Evolutionary conservation across 352 stramenopile genomes (phyloP), one percentile per base, ranked within the genome.

Genomic region (Phytophthora fragariaefolia): DNA sequence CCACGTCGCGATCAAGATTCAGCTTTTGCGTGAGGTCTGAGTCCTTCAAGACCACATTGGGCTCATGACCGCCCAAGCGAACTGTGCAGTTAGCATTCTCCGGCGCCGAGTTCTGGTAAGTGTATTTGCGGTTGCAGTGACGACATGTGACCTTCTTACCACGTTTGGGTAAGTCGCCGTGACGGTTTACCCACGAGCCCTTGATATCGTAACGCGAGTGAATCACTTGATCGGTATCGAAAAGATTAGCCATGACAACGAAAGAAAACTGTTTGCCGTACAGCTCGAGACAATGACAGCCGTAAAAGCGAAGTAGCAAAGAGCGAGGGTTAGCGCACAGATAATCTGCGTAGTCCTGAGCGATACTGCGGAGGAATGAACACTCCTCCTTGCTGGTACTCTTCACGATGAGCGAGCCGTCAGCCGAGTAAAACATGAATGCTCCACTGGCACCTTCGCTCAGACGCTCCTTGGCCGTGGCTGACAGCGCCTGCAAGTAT

Each of bases 181-280:
- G 85, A 24, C 88, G 86, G 51, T 96, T 96, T 9, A 97, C 86
- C 89, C 89, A 97, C 5, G 82, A 93, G 3, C 92, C 92, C 72
- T 98, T 98, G 58, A 98, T 95, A 45, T 98, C 92, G 69, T 93
- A 98, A 4, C 85, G 82, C 26, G 76, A 90, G 70, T 98, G 89
- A 66, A 97, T 96, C 13, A 89, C 64, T 49, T 95, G 84, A 7
- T 94, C 78, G 6, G 88, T 96, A 68, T 97, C 87, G 46, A 98
- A 97, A 23, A 98, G 66, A 69, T 98, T 98, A 27, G 86, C 88
- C 91, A 98, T 98, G 27, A 98, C 91, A 9, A 98, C 87, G 43
- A 98, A 98, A 26, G 79, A 95, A 30, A 97, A 96, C 70, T 94
- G 80, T 58, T 96, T 92, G n/a, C 91, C 87, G 64, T 97, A 97